A percentile compares a stretch with the other conserved stretches of the same genome.
These are phyloP conservation scores for Saraca asoca DNA, from an alignment of 331 rosid species.

Conservation along the genomic window DNA sequence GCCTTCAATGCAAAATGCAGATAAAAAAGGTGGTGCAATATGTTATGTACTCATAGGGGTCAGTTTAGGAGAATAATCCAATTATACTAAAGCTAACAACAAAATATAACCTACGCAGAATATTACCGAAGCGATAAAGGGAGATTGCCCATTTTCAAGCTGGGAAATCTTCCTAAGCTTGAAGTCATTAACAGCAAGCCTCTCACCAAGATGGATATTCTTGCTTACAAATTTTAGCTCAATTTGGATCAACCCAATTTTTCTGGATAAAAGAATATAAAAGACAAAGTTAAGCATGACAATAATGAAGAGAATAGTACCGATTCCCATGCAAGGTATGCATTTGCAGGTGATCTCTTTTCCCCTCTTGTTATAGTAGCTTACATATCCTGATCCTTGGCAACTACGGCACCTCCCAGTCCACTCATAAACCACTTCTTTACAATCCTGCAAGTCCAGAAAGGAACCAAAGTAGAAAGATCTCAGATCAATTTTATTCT, in stretches of 20 bases:
- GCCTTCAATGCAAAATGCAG: too few relatives aligned
- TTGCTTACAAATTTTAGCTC: background rate
- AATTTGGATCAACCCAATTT: background rate
- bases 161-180: conserved; percentile 8
- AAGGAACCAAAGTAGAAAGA: conserved; percentile 17
- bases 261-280: conserved; percentile 15
- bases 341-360: conserved; percentile 76
- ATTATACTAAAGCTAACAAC: background rate
- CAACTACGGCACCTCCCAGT: conserved; percentile 94
- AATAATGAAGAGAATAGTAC: conserved; percentile 47
- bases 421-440: conserved; percentile 96
- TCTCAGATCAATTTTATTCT: conserved; percentile 10
- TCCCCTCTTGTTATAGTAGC: conserved; percentile 81
- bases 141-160: conserved; percentile 4
- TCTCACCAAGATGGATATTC: background rate
- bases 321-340: conserved; percentile 95
- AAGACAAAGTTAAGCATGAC: background rate
- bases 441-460: conserved; percentile 71
- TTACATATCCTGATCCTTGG: conserved; percentile 86
- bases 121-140: conserved; percentile 14
- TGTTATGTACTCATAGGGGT: too few relatives aligned
- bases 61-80: too few relatives aligned
- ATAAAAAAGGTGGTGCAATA: too few relatives aligned
- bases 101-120: background rate
- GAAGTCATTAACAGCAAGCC: conserved; percentile 6